Evolutionary conservation across 1,284 basidiomycete species (phyloP), one percentile per base, ranked within the genome.

Genomic region (Rhodotorula glutinis): DNA sequence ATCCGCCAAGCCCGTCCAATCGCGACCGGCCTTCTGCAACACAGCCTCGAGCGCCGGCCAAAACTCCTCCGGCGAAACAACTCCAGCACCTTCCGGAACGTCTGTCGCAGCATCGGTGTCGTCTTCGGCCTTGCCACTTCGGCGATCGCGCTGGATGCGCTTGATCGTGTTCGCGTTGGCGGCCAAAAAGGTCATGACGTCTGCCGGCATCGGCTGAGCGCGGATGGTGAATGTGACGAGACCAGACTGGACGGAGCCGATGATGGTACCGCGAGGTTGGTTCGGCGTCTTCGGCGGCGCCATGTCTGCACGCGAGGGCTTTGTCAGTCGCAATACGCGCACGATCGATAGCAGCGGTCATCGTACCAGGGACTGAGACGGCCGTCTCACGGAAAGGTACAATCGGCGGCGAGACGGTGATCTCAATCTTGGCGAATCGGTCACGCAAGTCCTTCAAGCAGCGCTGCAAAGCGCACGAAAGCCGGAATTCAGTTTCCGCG

Each of bases 371-470:
- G 5, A 82, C 91, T 75, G 86, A 89, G 41, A 97, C 85, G 0
- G 92, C 91, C 0, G 95, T 98, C 80, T 98, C 96, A 55, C 96
- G 85, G 82, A 98, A 99, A 2, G 96, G 95, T 8, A 99, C 96
- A 60, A 98, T 95, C 0, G 95, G 94, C 74, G 93, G 88, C 2
- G 93, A 97, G 13, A 89, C 87, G 74, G 95, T 91, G 57, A 99
- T 93, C 60, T 91, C 89, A 60, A 96, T 88, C 68, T 87, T 87
- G 0, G 96, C 95, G 77, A 98, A 98, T 29, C 95, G 84, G 79
- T 98, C 96, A 29, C 91, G 85, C 25, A 99, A 82, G 78, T 98
- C 96, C 79, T 92, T 94, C 59, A 98, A 79, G 77, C 96, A 99
- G 72, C 96, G 86, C 90, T 95, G 76, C 4, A n/a, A n/a, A n/a